These are phyloP conservation scores for Pseudocercospora pini-densiflorae DNA, from an alignment of 2,329 filamentous ascomycete species.

Conservation along the genomic window DNA sequence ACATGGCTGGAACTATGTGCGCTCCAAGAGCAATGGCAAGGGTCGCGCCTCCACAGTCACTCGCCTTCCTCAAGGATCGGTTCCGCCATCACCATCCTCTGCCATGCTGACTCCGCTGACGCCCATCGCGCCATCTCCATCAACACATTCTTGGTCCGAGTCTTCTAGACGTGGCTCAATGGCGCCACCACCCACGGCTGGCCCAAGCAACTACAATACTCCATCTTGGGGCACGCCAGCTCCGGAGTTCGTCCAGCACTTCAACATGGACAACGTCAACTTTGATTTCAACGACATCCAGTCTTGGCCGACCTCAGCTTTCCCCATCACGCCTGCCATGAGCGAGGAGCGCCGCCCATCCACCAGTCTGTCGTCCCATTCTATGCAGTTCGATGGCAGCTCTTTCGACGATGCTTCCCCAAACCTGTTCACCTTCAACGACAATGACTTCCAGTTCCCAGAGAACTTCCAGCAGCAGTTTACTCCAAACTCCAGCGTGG, in stretches of 20 bases:
- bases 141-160: constrained; percentile 41
- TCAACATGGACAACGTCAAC: constrained; percentile 39
- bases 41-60: constrained; percentile 57
- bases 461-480: constrained; percentile 41
- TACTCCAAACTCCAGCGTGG: constrained; percentile 34
- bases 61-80: constrained; percentile 64
- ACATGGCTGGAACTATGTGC: constrained; percentile 86
- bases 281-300: constrained; percentile 41
- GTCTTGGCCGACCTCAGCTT: constrained; percentile 27
- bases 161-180: constrained; percentile 38
- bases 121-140: constrained; percentile 47
- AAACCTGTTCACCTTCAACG: constrained; percentile 63
- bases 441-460: constrained; percentile 60
- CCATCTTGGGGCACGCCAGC: constrained; percentile 36
- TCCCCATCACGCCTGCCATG: constrained; percentile 41
- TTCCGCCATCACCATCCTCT: constrained; percentile 66
- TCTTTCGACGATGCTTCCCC: constrained; percentile 48
- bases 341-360: constrained; percentile 40
- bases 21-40: constrained; percentile 88
- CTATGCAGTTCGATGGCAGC: constrained; percentile 43
- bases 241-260: constrained; percentile 41
- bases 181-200: constrained; percentile 38
- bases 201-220: constrained; percentile 37
- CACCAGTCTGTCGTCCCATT: constrained; percentile 43
- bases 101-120: constrained; percentile 41